Evolutionary conservation across 495 filamentous ascomycete species (phyloP), one percentile per base, ranked within the genome.

Genomic region (Podospora pseudocomata): DNA sequence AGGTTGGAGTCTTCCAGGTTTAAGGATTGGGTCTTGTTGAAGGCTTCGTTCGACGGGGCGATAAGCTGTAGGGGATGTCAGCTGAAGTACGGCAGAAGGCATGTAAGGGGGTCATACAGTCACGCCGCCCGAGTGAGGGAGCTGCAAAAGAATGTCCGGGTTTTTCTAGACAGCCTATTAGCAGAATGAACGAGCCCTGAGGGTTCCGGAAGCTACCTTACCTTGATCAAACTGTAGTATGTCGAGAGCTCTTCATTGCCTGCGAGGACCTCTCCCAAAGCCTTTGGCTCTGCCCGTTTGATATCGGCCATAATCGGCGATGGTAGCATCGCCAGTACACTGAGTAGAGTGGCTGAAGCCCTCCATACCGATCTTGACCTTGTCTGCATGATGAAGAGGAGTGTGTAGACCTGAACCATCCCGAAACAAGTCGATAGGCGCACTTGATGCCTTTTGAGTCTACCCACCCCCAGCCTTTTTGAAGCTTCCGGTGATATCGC

Each of bases 21-120:
- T 57, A 63, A 72, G 53, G 28, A 20, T 19, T 85, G 66, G 15
- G 80, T 69, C 3, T 76, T 77, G 54, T 77, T 81, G 60, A 90
- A 80, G 7, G 88, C 87, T 19, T 84, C 76, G 67, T 91, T 86
- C 72, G 74, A 82, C 2, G 88, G 88, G 0, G 88, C 88, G 11
- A 91, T 75, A 67, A 90, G 78, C 72, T 74, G 65, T 15, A 56
- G 5, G 3, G 16, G 7, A 39, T 63, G 66, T 66, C 54, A 65
- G 66, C 9, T 3, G 3, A 15, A 5, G 1, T 58, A n/a, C 23
- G 44, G 60, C 2, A 18, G 49, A 2, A 54, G 32, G 65, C 30
- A 53, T 18, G 16, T 23, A 34, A 67, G 19, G 53, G 34, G 71
- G 60, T 9, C 73, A 30, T 68, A 80, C 78, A 9, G 78, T 80